These are phyloP conservation scores for Dryas alaskensis DNA, from an alignment of 306 rosid species.

Conservation along the genomic window DNA sequence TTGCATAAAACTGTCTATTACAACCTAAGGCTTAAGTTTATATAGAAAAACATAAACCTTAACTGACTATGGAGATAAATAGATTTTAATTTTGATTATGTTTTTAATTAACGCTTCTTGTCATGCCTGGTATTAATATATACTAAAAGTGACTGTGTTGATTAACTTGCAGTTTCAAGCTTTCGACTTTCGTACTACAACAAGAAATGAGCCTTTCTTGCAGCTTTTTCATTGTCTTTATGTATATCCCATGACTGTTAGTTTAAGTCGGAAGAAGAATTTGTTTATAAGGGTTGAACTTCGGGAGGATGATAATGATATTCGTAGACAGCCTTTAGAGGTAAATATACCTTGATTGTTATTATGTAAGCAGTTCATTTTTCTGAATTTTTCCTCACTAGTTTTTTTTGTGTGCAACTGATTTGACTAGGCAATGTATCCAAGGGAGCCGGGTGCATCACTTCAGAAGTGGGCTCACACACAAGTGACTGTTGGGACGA, in stretches of 20 bases:
- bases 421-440: conserved; percentile 73
- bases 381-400: conserved; percentile 10
- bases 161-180: conserved; percentile 84
- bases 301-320: conserved; percentile 86
- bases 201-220: conserved; percentile 95
- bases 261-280: conserved; percentile 96
- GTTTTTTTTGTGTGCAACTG: conserved; percentile 23
- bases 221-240: conserved; percentile 97
- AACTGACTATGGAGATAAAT: background rate
- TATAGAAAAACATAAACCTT: no score
- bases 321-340: conserved; percentile 90
- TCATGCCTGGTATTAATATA: conserved; percentile 9
- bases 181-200: conserved; percentile 93
- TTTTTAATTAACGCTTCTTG: conserved; percentile 3
- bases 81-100: background rate
- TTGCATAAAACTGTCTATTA: no score
- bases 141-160: conserved; percentile 30
- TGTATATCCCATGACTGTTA: conserved; percentile 87
- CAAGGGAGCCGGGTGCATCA: conserved; percentile 67
- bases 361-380: conserved; percentile 12
- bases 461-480: conserved; percentile 83
- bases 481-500: conserved; percentile 88
- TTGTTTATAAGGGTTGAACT: conserved; percentile 84
- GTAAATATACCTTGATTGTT: conserved; percentile 35
- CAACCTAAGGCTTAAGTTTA: no score